Evolutionary conservation across 371 early-diverging fungal species (phyloP).

Genomic region (Syncephalastrum sp.): DNA sequence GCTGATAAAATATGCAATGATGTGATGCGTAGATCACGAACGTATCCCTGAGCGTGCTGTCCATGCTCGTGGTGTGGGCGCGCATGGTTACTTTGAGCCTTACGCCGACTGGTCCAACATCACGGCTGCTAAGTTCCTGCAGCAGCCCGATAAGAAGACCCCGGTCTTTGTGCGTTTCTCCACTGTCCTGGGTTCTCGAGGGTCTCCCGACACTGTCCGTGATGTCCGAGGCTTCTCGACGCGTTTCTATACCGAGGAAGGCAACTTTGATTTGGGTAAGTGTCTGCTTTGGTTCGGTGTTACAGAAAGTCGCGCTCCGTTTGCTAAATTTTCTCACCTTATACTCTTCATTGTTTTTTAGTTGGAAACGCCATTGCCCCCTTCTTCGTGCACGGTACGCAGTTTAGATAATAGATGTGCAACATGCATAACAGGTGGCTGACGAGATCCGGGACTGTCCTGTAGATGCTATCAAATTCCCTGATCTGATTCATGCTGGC

Average conservation of each 20-base stretch:
- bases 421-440: background rate
- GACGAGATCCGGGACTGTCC: too few relatives aligned
- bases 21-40: constrained; percentile 21
- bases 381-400: constrained; percentile 32
- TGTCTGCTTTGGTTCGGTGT: constrained; percentile 7
- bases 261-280: constrained; percentile 42
- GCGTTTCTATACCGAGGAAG: constrained; percentile 63
- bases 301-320: constrained; percentile 28
- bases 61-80: constrained; percentile 53
- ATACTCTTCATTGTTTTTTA: constrained; percentile 4
- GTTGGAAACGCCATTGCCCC: constrained; percentile 47
- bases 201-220: constrained; percentile 55
- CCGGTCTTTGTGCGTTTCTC: constrained; percentile 58
- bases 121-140: constrained; percentile 42
- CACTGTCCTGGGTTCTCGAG: constrained; percentile 44
- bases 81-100: constrained; percentile 52
- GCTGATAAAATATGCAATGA: background rate
- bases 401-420: background rate
- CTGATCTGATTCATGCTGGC: constrained; percentile 42
- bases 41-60: constrained; percentile 57
- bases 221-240: constrained; percentile 59
- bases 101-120: constrained; percentile 34
- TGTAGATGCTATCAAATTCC: constrained; percentile 36
- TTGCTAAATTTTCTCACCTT: constrained; percentile 42
- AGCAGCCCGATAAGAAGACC: constrained; percentile 36